Base-by-base conservation (phyloP, 805 yeast genomes). In the Cyberlindnera euphorbiae region DNA sequence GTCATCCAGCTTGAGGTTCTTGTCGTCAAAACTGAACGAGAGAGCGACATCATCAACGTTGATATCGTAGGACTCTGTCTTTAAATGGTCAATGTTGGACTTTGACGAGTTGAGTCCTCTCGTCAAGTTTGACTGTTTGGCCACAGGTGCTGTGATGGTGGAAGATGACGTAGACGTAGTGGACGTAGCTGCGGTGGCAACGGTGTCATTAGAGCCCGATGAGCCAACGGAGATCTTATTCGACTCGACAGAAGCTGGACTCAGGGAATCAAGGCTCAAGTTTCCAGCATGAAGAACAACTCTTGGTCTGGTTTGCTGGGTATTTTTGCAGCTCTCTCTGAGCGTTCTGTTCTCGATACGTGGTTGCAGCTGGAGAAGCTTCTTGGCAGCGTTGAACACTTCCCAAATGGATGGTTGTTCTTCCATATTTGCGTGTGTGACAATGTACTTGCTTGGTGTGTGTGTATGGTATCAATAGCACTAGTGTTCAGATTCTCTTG, bases 1-100 rank as follows among this genome's bases (percentile, higher is more conserved):
- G 22, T 16, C 34, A 22, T 47, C 47, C 9, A 41, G 27, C 17
- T 38, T 49, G 21, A 43, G 41, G 2, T 44, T 24, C 33, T 41
- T 47, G 19, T 42, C 41, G 29, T 44, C 33, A 4, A 42, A 14
- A 22, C 32, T 45, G 16, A 47, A 32, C 8, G 40, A 36, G 8
- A 47, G 26, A 13, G 37, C 45, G 12, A 30, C 38, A 17, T 35
- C 35, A 35, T 62, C 66, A 6, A 62, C 55, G 35, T 60, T 60
- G 33, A 62, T 59, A 38, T 60, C 60, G 68, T 68, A 64, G 13
- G 59, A 46, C 39, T 19, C 22, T 19, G 22, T 19, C 22, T 19
- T 19, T 9, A 19, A 19, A 19, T 19, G 22, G 9, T 19, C 22
- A 9, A 19, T 19, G 9, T 19, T 19, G 22, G 22, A 19, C 22